phyloP scores from a whole-genome alignment of 495 filamentous ascomycete genomes.

The Sabuloglossum arenarium region DNA sequence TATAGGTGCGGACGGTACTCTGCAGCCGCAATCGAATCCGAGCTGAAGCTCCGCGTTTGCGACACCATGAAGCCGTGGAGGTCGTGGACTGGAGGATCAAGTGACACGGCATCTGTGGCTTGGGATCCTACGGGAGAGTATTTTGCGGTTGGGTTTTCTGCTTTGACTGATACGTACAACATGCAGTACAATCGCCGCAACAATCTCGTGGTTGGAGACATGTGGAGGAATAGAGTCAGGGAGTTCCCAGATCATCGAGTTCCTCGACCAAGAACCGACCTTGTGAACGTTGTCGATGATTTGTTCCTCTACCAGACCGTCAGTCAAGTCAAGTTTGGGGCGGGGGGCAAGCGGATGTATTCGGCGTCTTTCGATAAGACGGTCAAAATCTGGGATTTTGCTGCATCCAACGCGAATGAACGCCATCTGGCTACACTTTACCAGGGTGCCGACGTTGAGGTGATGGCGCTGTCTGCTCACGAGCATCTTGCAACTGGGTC shows the following conservation, averaged over 20 bases:
- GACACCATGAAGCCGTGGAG: conserved; percentile 18
- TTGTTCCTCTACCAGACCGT: conserved; percentile 53
- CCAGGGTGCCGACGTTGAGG: conserved; percentile 49
- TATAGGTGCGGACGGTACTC: neutral
- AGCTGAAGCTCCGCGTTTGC: conserved; percentile 5
- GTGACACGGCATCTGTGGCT: conserved; percentile 25
- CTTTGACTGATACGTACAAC: conserved; percentile 50
- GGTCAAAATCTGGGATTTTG: conserved; percentile 55
- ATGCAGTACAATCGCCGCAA: conserved; percentile 69
- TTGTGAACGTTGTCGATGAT: conserved; percentile 42
- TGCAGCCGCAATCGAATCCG: neutral
- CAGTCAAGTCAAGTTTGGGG: conserved; percentile 49
- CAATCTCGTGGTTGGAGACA: conserved; percentile 58
- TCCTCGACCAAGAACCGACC: conserved; percentile 28
- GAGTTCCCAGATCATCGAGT: conserved; percentile 55
- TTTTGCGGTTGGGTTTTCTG: conserved; percentile 35
- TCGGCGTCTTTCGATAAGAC: conserved; percentile 66
- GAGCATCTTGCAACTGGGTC: conserved; percentile 6
- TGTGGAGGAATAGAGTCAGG: conserved; percentile 26
- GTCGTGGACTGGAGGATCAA: conserved; percentile 30
- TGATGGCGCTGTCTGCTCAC: conserved; percentile 37
- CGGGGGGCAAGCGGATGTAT: conserved; percentile 33
- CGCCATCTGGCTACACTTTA: conserved; percentile 28
- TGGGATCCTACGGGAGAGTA: conserved; percentile 26
- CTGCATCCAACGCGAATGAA: conserved; percentile 13